Conservation (phyloP, 1,284 basidiomycete species). For the Vanrija sp. region DNA sequence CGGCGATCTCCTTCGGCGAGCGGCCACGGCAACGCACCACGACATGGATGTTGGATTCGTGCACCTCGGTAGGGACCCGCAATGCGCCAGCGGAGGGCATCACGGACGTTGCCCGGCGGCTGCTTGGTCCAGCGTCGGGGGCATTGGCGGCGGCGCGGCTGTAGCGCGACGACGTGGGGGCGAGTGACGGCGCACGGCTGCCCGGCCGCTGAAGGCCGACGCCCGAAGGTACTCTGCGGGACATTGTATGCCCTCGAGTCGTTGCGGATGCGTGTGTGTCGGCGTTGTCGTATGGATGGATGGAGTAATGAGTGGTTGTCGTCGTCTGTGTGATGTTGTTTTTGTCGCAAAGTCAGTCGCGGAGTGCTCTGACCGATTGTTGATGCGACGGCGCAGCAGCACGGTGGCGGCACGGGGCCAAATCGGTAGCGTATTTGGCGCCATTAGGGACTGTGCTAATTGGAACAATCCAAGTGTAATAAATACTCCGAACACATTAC, state of each 20-base stretch:
- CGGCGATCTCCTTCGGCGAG: constrained; percentile 60
- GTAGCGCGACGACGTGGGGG: constrained; percentile 1
- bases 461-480: too few species aligned
- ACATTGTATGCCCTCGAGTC: constrained; percentile 20
- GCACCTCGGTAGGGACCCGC: constrained; percentile 3
- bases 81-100: background rate
- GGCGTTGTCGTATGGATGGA: background rate
- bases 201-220: constrained; percentile 22
- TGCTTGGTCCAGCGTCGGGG: background rate
- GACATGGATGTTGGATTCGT: constrained; percentile 74
- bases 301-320: background rate
- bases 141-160: background rate
- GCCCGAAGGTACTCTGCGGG: background rate
- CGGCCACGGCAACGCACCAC: constrained; percentile 81
- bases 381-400: background rate
- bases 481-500: too few species aligned
- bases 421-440: too few species aligned
- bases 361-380: background rate
- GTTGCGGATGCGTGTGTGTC: constrained; percentile 14
- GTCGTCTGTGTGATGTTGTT: constrained; percentile 1
- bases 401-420: too few species aligned
- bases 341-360: constrained; percentile 23
- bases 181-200: constrained; percentile 17
- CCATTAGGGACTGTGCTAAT: too few species aligned
- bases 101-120: background rate